Evolutionary conservation across 2,329 filamentous ascomycete genomes (phyloP).

Genomic region (Rutstroemia sp.): DNA sequence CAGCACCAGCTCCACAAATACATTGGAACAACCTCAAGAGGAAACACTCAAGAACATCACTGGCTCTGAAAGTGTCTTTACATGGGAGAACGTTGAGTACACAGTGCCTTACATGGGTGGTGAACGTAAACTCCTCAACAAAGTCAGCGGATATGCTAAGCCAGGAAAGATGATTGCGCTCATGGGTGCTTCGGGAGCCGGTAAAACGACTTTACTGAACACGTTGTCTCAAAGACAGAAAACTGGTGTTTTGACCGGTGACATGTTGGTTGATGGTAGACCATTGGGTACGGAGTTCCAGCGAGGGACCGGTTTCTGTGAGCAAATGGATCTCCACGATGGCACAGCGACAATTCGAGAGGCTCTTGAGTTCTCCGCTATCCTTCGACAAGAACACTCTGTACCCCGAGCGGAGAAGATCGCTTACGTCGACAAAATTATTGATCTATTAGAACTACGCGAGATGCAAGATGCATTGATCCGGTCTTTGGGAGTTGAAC

Average conservation of each 20-base stretch:
- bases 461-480: conserved; percentile 63
- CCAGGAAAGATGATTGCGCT: conserved; percentile 72
- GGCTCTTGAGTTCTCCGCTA: conserved; percentile 61
- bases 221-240: conserved; percentile 65
- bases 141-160: conserved; percentile 70
- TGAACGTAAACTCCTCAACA: conserved; percentile 54
- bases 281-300: conserved; percentile 56
- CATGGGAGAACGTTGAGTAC: conserved; percentile 64
- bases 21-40: conserved; percentile 24
- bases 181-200: conserved; percentile 75
- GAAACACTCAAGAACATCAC: conserved; percentile 40
- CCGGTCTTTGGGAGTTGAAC: conserved; percentile 49
- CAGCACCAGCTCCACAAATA: conserved; percentile 17
- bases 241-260: conserved; percentile 51
- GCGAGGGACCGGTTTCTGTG: conserved; percentile 61
- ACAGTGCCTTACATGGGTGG: conserved; percentile 62
- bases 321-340: conserved; percentile 67
- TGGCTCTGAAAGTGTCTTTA: conserved; percentile 58
- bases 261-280: conserved; percentile 65
- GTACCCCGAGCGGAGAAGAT: conserved; percentile 53
- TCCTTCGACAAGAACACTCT: conserved; percentile 51
- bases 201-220: conserved; percentile 78
- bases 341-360: conserved; percentile 59
- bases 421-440: conserved; percentile 58
- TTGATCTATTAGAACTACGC: conserved; percentile 56